A percentile compares a stretch with the other conserved stretches of the same genome.
Conservation (phyloP, 2,329 filamentous ascomycete species). For the Colletotrichum orchidophilum region DNA sequence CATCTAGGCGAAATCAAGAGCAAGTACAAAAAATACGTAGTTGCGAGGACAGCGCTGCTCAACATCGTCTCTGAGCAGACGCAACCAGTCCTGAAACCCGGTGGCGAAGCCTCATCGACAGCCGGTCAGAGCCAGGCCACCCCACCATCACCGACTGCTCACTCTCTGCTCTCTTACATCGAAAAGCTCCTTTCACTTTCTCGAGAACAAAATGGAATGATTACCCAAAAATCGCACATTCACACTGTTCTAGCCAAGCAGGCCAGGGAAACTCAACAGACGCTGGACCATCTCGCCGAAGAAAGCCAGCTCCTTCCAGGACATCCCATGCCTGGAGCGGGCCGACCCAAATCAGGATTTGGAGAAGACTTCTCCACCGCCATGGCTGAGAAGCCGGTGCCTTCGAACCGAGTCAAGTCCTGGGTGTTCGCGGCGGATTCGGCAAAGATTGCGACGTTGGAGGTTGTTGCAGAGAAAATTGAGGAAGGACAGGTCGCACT, state of each 20-base stretch:
- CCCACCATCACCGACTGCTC: conserved; percentile 40
- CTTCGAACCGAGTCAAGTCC: conserved; percentile 57
- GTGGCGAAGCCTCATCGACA: not conserved
- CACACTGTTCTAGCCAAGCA: conserved; percentile 60
- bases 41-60: conserved; percentile 59
- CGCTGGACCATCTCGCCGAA: conserved; percentile 64
- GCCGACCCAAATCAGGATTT: conserved; percentile 50
- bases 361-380: conserved; percentile 52
- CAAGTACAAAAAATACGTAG: conserved; percentile 64
- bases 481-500: conserved; percentile 67
- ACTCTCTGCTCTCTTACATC: conserved; percentile 67
- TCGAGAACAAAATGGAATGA: conserved; percentile 64
- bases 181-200: conserved; percentile 61
- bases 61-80: conserved; percentile 46
- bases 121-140: conserved; percentile 27
- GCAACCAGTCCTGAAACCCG: conserved; percentile 39
- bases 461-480: conserved; percentile 67
- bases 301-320: conserved; percentile 69
- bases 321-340: conserved; percentile 54
- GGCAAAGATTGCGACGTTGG: conserved; percentile 67
- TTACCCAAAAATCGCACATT: conserved; percentile 68
- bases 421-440: conserved; percentile 70
- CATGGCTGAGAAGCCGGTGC: conserved; percentile 48
- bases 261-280: conserved; percentile 58
- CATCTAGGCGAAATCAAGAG: conserved; percentile 58